A percentile compares a stretch with the other conserved stretches of the same genome.
These are phyloP conservation scores for Gigaspora rosea DNA, from an alignment of 192 early-diverging fungal genomes.

Conservation along the genomic window DNA sequence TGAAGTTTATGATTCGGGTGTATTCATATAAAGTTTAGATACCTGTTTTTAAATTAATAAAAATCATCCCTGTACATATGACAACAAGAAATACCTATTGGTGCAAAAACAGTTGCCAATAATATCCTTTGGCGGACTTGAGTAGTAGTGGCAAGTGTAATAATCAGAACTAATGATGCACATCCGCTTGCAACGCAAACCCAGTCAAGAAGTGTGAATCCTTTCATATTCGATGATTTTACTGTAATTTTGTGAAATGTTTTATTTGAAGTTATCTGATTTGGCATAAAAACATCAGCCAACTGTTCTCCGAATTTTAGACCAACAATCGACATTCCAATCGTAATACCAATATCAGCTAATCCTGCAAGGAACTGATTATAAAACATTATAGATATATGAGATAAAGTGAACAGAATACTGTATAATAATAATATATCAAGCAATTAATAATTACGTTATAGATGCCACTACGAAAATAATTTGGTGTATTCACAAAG, in stretches of 20 bases:
- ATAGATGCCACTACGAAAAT: slow-evolving; percentile 36
- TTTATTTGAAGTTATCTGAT: not conserved
- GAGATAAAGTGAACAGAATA: not conserved
- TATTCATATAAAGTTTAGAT: too few relatives aligned
- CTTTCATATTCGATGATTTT: not conserved
- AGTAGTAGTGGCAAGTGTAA: slow-evolving; percentile 26
- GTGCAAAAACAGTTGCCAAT: slow-evolving; percentile 52
- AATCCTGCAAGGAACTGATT: slow-evolving; percentile 44
- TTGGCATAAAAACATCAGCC: slow-evolving; percentile 33
- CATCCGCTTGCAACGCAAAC: slow-evolving; percentile 35
- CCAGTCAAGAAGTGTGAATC: slow-evolving; percentile 6
- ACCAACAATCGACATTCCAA: slow-evolving; percentile 50
- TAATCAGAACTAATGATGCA: slow-evolving; percentile 40
- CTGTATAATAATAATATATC: not conserved
- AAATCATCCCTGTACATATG: too few relatives aligned
- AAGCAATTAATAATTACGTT: slow-evolving; percentile 37
- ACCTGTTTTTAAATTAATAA: too few relatives aligned
- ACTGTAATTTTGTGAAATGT: not conserved
- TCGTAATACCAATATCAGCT: slow-evolving; percentile 46
- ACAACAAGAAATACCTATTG: slow-evolving; percentile 34
- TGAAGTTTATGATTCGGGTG: too few relatives aligned
- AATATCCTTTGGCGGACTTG: slow-evolving; percentile 37
- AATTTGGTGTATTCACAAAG: slow-evolving; percentile 40
- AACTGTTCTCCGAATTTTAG: slow-evolving; percentile 52
- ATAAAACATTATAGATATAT: not conserved